phyloP scores from a whole-genome alignment of 352 stramenopile genomes.

The Pythium sukuiense region DNA sequence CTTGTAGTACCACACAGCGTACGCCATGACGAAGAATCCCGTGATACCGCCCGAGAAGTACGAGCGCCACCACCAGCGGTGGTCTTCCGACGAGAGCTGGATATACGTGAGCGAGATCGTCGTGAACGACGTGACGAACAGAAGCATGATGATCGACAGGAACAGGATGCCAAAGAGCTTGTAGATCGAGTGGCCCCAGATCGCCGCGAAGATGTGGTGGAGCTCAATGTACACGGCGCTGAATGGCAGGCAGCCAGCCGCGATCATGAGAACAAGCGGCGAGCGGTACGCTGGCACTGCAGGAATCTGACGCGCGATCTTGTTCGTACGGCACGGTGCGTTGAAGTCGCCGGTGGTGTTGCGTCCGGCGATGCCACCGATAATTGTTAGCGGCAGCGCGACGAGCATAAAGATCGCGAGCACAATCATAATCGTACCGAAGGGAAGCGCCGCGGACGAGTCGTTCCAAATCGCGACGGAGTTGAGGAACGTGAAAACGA shows the following conservation, averaged over 20 bases:
- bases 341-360: conserved; percentile 92
- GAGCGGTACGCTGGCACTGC: conserved; percentile 88
- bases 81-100: conserved; percentile 95
- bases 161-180: conserved; percentile 98
- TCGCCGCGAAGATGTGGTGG: conserved; percentile 97
- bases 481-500: conserved; percentile 95
- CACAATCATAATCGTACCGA: conserved; percentile 96
- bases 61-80: conserved; percentile 97
- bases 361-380: conserved; percentile 93
- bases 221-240: conserved; percentile 98
- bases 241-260: conserved; percentile 96
- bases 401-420: conserved; percentile 92
- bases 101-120: conserved; percentile 98
- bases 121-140: conserved; percentile 96
- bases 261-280: conserved; percentile 85
- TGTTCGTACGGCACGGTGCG: conserved; percentile 95
- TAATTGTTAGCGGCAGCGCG: conserved; percentile 92
- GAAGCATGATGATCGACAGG: conserved; percentile 94
- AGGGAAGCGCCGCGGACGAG: conserved; percentile 94
- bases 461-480: conserved; percentile 94
- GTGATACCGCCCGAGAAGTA: conserved; percentile 95
- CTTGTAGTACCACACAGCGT: conserved; percentile 96
- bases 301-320: conserved; percentile 94
- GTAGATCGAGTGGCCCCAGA: conserved; percentile 99
- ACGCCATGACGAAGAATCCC: conserved; percentile 94